Conservation (phyloP, 23 red algal genomes). For the Cyanidioschyzon merolae region DNA sequence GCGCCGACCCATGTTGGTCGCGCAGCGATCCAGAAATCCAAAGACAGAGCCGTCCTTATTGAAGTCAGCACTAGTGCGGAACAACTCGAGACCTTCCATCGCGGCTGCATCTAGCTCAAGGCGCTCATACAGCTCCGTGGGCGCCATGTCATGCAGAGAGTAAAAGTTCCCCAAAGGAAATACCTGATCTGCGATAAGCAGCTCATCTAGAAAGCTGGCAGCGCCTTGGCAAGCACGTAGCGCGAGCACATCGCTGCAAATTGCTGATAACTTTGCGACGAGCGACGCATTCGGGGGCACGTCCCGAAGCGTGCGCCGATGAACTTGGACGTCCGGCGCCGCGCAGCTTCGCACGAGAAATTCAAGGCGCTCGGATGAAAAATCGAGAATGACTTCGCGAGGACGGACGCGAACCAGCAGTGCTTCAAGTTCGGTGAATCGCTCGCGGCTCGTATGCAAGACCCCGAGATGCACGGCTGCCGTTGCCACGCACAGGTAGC, state of each 20-base stretch:
- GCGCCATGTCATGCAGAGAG: conserved; percentile 15
- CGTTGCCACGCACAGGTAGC: conserved; percentile 65
- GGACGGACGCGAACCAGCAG: conserved; percentile 49
- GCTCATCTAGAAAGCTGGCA: conserved; percentile 34
- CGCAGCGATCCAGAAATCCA: conserved; percentile 61
- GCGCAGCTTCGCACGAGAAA: neutral
- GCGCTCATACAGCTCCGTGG: neutral
- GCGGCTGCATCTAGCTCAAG: conserved; percentile 48
- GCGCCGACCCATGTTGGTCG: conserved; percentile 51
- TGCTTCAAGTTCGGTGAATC: conserved; percentile 34
- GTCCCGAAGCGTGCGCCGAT: neutral
- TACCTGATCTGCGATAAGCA: conserved; percentile 49
- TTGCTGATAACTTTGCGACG: neutral
- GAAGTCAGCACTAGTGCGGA: conserved; percentile 28
- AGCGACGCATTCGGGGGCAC: neutral
- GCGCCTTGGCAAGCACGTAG: conserved; percentile 35
- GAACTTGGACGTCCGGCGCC: neutral
- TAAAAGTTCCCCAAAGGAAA: conserved; percentile 66
- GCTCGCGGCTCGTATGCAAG: conserved; percentile 33
- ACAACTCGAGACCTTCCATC: conserved; percentile 56
- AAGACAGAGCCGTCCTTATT: conserved; percentile 56
- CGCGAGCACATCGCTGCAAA: conserved; percentile 22
- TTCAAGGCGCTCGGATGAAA: neutral
- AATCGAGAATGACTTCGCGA: conserved; percentile 45
- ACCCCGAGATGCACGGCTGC: conserved; percentile 57